Evolutionary conservation across 2,329 filamentous ascomycete species (phyloP).

Genomic region (Ceratocystiopsis brevicomis): DNA sequence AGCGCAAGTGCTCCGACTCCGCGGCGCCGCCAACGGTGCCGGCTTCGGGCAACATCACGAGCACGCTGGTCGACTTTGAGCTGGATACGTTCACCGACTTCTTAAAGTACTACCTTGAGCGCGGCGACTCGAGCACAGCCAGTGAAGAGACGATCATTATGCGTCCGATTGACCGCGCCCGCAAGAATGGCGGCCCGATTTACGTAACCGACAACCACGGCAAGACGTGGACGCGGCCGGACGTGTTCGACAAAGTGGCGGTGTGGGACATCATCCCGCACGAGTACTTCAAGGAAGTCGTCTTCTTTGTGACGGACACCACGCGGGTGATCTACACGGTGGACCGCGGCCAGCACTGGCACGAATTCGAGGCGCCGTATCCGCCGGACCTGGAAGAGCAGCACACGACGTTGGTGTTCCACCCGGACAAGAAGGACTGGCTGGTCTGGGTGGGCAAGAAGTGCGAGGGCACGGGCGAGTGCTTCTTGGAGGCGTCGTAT

Average conservation of each 20-base stretch:
- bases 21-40: slow-evolving; percentile 28
- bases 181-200: slow-evolving; percentile 39
- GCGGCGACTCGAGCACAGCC: slow-evolving; percentile 39
- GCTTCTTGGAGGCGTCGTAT: slow-evolving; percentile 56
- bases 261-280: slow-evolving; percentile 60
- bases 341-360: slow-evolving; percentile 56
- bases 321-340: slow-evolving; percentile 59
- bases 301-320: slow-evolving; percentile 62
- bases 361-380: slow-evolving; percentile 52
- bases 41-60: slow-evolving; percentile 46
- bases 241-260: slow-evolving; percentile 48
- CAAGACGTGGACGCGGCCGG: slow-evolving; percentile 52
- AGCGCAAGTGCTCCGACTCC: slow-evolving; percentile 56
- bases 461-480: slow-evolving; percentile 39
- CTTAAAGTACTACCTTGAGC: slow-evolving; percentile 59
- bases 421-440: slow-evolving; percentile 73
- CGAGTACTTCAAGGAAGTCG: slow-evolving; percentile 60
- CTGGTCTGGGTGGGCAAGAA: slow-evolving; percentile 73
- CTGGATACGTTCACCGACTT: slow-evolving; percentile 40
- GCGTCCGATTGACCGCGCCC: slow-evolving; percentile 24
- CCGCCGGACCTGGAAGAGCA: slow-evolving; percentile 21
- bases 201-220: slow-evolving; percentile 72
- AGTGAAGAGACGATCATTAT: slow-evolving; percentile 54
- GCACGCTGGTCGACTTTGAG: slow-evolving; percentile 27
- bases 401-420: slow-evolving; percentile 47